These are phyloP conservation scores for Poa pratensis DNA, from an alignment of 176 grass and related monocot species.

Conservation along the genomic window DNA sequence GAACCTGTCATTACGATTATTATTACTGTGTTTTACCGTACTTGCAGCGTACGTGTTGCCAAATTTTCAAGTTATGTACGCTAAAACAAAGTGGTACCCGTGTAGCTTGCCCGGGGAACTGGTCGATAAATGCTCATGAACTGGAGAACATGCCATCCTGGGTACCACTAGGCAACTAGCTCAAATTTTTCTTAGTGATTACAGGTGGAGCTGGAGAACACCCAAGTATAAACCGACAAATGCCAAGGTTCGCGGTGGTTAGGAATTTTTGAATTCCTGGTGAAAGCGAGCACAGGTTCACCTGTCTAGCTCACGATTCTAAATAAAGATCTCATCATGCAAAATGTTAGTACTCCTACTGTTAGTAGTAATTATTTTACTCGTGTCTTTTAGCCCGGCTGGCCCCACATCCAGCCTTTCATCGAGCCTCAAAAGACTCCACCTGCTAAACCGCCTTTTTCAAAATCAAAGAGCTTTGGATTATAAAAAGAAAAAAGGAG, in stretches of 20 bases:
- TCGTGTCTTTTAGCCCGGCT: background rate
- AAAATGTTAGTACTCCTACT: background rate
- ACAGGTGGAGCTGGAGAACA: background rate
- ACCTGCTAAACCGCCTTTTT: slow-evolving; percentile 46
- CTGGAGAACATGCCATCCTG: slow-evolving; percentile 16
- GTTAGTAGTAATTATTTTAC: slow-evolving; percentile 16
- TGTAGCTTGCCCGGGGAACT: slow-evolving; percentile 12
- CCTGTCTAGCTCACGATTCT: background rate
- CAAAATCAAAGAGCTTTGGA: slow-evolving; percentile 36
- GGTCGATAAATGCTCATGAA: slow-evolving; percentile 39
- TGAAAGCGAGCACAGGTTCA: slow-evolving; percentile 31
- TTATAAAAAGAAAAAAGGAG: slow-evolving; percentile 30
- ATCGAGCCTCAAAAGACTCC: slow-evolving; percentile 45
- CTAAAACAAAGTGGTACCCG: background rate
- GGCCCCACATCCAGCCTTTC: slow-evolving; percentile 48
- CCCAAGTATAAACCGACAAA: slow-evolving; percentile 6
- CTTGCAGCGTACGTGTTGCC: background rate
- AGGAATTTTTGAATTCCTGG: slow-evolving; percentile 15
- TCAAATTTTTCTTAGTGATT: slow-evolving; percentile 7
- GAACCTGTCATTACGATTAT: background rate
- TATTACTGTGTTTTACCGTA: background rate
- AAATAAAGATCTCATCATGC: slow-evolving; percentile 28
- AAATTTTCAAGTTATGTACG: slow-evolving; percentile 15
- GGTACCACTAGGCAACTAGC: background rate
- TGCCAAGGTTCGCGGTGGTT: background rate